Conservation (phyloP, 805 yeast species). For the Candida ascalaphidarum region DNA sequence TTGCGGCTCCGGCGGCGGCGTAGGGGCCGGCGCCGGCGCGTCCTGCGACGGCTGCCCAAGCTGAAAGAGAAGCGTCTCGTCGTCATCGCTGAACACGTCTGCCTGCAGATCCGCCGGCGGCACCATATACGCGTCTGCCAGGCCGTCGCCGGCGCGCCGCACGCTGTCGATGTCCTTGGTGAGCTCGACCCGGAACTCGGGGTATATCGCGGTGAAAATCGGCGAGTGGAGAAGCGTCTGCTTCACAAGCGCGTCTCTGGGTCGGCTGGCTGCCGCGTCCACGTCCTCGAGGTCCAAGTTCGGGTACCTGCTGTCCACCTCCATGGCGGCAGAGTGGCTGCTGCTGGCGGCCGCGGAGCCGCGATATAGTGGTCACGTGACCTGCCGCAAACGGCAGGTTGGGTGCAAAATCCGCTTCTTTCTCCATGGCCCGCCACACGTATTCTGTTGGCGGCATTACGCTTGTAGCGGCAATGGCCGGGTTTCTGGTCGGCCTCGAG, state of each 20-base stretch:
- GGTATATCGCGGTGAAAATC: slow-evolving; percentile 22
- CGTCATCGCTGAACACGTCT: slow-evolving; percentile 29
- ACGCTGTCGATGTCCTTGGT: slow-evolving; percentile 29
- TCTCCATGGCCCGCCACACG: no score
- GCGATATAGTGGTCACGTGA: no score
- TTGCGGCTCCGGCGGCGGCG: not conserved
- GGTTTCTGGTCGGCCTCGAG: slow-evolving; percentile 21
- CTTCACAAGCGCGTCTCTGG: slow-evolving; percentile 12
- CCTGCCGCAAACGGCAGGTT: no score
- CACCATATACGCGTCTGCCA: slow-evolving; percentile 20
- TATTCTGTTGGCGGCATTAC: no score
- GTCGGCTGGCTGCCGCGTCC: not conserved
- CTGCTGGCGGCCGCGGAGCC: not conserved
- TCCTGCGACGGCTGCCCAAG: slow-evolving; percentile 1
- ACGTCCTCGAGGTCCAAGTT: not conserved
- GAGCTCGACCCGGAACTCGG: slow-evolving; percentile 20
- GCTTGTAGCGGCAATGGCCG: slow-evolving; percentile 15
- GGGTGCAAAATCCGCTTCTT: no score
- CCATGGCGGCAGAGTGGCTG: not conserved
- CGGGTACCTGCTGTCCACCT: not conserved
- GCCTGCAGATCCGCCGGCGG: slow-evolving; percentile 29
- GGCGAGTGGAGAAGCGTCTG: slow-evolving; percentile 36
- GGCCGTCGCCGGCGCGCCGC: no score
- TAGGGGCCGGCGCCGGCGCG: no score
- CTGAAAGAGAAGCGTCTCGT: slow-evolving; percentile 14